phyloP scores from a whole-genome alignment of 768 basidiomycete species.

The Russula emetica region DNA sequence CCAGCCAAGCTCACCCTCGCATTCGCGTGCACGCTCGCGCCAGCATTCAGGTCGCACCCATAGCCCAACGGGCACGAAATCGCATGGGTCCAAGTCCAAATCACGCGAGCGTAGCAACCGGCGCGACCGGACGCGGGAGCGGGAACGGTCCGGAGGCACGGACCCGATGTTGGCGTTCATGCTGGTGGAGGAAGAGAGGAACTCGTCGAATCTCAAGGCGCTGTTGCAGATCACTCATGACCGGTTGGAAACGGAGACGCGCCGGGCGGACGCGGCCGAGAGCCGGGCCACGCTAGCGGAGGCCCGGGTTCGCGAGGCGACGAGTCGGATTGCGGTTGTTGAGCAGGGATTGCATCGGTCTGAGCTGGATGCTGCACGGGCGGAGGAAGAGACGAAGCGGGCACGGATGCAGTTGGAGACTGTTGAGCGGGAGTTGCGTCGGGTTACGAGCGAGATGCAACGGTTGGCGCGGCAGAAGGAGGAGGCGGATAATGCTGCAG shows the following conservation, averaged over 20 bases:
- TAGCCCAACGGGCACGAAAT: constrained; percentile 22
- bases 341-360: constrained; percentile 27
- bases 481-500: constrained; percentile 25
- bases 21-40: not conserved
- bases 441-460: constrained; percentile 22
- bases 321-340: constrained; percentile 5
- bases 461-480: constrained; percentile 25
- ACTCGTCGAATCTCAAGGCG: constrained; percentile 27
- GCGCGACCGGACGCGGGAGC: constrained; percentile 9
- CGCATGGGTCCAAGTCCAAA: constrained; percentile 17
- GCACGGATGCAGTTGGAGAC: constrained; percentile 28
- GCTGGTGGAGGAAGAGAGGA: constrained; percentile 29
- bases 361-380: constrained; percentile 25
- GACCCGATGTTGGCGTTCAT: constrained; percentile 28
- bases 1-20: not conserved
- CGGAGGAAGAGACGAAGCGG: constrained; percentile 28
- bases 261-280: constrained; percentile 27
- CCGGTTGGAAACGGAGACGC: constrained; percentile 24
- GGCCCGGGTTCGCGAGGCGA: constrained; percentile 19
- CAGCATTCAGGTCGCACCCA: constrained; percentile 3
- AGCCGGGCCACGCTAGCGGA: constrained; percentile 27
- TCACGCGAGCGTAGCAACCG: constrained; percentile 21
- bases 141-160: constrained; percentile 14
- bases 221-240: constrained; percentile 26
- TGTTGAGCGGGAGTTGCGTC: constrained; percentile 26